Evolutionary conservation across 495 filamentous ascomycete genomes (phyloP).

Genomic region (Xanthoparmelia taractica): DNA sequence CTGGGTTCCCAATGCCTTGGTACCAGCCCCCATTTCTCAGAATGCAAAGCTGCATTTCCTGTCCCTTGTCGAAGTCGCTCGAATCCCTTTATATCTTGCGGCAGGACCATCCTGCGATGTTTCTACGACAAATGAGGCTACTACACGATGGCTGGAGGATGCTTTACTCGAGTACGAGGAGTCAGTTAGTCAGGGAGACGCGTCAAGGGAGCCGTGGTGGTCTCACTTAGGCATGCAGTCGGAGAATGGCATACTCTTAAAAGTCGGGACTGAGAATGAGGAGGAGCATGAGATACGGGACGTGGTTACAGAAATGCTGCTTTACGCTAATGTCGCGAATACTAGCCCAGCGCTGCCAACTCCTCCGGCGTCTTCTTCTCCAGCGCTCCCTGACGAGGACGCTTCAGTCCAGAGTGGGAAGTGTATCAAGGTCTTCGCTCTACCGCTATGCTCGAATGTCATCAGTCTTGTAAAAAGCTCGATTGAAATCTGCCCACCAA

Average conservation of each 20-base stretch:
- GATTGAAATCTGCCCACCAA: conserved; percentile 1
- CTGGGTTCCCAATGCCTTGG: background rate
- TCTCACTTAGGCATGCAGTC: conserved; percentile 15
- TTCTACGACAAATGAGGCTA: conserved; percentile 33
- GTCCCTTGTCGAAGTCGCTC: conserved; percentile 41
- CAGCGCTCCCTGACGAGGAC: conserved; percentile 19
- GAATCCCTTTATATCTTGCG: conserved; percentile 44
- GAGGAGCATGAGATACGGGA: conserved; percentile 16
- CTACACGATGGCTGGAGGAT: conserved; percentile 37
- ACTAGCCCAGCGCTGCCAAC: conserved; percentile 29
- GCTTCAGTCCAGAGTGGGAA: conserved; percentile 10
- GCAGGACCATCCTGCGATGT: conserved; percentile 46
- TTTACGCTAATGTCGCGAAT: conserved; percentile 37
- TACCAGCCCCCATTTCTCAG: conserved; percentile 21
- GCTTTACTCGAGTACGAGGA: conserved; percentile 22
- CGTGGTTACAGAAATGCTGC: conserved; percentile 45
- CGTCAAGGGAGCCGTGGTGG: conserved; percentile 21
- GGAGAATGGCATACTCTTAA: conserved; percentile 23
- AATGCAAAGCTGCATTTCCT: conserved; percentile 35
- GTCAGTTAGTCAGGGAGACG: conserved; percentile 31
- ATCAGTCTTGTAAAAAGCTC: conserved; percentile 14
- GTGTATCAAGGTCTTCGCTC: conserved; percentile 27
- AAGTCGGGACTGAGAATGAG: conserved; percentile 12
- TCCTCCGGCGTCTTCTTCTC: conserved; percentile 41
- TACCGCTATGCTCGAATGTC: conserved; percentile 36